Conservation (phyloP, 2,329 filamentous ascomycete genomes). For the Trichoderma gracile region DNA sequence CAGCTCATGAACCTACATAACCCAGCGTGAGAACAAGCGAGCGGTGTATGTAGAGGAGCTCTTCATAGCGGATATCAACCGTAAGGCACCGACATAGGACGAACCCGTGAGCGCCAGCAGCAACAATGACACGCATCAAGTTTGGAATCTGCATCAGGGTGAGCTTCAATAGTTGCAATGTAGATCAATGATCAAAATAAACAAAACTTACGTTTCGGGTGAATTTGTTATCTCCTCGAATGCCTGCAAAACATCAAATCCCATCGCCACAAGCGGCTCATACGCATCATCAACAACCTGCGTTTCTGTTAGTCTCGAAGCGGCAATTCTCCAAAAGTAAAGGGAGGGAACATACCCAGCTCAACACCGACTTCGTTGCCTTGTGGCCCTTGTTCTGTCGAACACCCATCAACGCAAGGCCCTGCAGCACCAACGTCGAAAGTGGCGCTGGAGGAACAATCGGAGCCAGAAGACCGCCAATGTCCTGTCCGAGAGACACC, state of each 20-base stretch:
- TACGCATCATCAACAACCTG: conserved; percentile 70
- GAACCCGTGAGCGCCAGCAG: neutral
- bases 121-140: neutral
- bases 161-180: too few species aligned
- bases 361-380: conserved; percentile 70
- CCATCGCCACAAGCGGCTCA: conserved; percentile 75
- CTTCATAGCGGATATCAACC: neutral
- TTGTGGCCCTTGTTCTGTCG: conserved; percentile 80
- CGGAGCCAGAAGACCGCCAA: conserved; percentile 78
- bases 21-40: neutral
- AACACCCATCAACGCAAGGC: conserved; percentile 76
- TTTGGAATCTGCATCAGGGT: neutral
- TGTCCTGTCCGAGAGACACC: conserved; percentile 57
- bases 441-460: conserved; percentile 71
- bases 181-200: too few species aligned
- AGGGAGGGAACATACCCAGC: conserved; percentile 64
- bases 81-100: neutral
- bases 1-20: neutral
- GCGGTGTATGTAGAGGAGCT: neutral
- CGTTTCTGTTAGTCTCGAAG: conserved; percentile 28
- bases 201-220: conserved; percentile 48
- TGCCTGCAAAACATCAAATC: conserved; percentile 74
- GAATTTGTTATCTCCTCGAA: conserved; percentile 79
- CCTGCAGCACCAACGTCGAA: conserved; percentile 70
- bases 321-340: too few species aligned